phyloP scores from a whole-genome alignment of 305 asterid species.

The Lippia alba region DNA sequence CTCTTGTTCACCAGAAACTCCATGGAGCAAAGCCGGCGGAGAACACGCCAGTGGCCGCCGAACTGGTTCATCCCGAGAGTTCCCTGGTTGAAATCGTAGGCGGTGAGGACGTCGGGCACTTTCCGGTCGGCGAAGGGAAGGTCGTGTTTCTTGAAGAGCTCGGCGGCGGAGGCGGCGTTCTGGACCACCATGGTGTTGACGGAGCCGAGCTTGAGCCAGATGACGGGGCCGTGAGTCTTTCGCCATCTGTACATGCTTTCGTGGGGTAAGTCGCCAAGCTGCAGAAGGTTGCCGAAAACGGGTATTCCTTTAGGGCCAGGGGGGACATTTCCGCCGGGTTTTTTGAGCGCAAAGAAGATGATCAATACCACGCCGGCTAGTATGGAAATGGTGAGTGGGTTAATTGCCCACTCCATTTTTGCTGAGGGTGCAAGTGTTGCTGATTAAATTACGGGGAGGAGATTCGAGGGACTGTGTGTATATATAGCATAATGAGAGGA shows the following conservation, averaged over 20 bases:
- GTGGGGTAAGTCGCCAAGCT: conserved; percentile 62
- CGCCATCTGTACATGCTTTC: conserved; percentile 43
- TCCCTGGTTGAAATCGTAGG: conserved; percentile 43
- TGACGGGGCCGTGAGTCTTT: conserved; percentile 45
- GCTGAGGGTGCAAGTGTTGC: background rate
- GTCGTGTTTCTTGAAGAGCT: conserved; percentile 55
- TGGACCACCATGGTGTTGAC: conserved; percentile 51
- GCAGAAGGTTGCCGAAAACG: conserved; percentile 57
- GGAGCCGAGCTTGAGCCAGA: conserved; percentile 52
- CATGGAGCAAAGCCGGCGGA: conserved; percentile 56
- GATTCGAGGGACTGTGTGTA: background rate
- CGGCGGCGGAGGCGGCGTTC: conserved; percentile 44
- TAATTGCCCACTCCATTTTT: conserved; percentile 43
- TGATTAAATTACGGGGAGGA: background rate
- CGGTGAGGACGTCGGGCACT: conserved; percentile 47
- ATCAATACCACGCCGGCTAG: conserved; percentile 25
- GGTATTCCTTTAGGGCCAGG: conserved; percentile 72
- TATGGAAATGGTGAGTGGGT: conserved; percentile 42
- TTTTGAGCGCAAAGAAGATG: conserved; percentile 21
- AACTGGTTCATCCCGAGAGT: conserved; percentile 47
- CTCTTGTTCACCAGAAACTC: conserved; percentile 55
- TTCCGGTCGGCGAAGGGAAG: conserved; percentile 50
- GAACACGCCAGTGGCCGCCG: conserved; percentile 55
- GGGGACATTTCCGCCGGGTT: conserved; percentile 41
- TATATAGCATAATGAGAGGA: background rate